These are phyloP conservation scores for Skeletonema costatum DNA, from an alignment of 108 stramenopile species.

Conservation along the genomic window DNA sequence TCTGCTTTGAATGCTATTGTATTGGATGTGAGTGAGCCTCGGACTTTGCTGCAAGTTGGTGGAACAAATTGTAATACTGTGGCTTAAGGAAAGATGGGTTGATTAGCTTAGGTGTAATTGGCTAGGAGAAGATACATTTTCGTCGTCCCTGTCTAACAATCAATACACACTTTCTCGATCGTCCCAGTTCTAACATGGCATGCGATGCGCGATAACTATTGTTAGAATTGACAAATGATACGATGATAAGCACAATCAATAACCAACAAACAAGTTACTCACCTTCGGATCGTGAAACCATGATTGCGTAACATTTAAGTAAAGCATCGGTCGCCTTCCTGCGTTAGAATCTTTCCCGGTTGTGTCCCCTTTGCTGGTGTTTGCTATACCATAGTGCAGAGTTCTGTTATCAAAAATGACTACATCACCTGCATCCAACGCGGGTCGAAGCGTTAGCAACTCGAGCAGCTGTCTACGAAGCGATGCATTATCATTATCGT, in stretches of 20 bases:
- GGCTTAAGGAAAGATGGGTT: not conserved
- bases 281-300: conserved; percentile 90
- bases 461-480: conserved; percentile 34
- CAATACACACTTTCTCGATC: conserved; percentile 31
- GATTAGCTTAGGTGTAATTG: not conserved
- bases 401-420: conserved; percentile 85
- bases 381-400: conserved; percentile 87
- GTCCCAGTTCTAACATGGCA: conserved; percentile 54
- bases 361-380: conserved; percentile 47
- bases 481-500: conserved; percentile 2
- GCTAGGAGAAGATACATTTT: conserved; percentile 35
- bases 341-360: conserved; percentile 21
- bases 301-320: conserved; percentile 73
- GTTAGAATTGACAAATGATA: not conserved
- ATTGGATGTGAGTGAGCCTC: conserved; percentile 61
- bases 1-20: conserved; percentile 51
- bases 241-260: not conserved
- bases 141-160: no score
- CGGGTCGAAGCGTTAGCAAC: conserved; percentile 68
- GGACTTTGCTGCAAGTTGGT: conserved; percentile 4
- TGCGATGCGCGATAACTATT: no score
- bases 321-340: conserved; percentile 72
- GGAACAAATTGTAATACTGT: not conserved
- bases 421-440: conserved; percentile 76
- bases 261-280: not conserved